Percentiles rank a stretch among this genome's conserved stretches.
phyloP scores from a whole-genome alignment of 1,284 basidiomycete genomes.

The Ceratobasidium sp. region DNA sequence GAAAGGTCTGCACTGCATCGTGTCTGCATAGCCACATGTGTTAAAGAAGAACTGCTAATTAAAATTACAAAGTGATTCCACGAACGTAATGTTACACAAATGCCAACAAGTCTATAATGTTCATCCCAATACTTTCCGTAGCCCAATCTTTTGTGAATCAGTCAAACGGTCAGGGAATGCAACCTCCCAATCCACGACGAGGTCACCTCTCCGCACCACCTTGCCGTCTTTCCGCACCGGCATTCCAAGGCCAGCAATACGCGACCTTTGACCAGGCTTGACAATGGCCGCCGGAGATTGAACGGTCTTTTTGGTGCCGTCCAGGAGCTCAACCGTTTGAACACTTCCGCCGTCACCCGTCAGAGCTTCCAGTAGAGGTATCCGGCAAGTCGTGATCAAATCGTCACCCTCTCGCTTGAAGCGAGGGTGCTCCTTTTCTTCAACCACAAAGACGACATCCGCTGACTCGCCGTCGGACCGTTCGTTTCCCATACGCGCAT shows the following conservation, averaged over 20 bases:
- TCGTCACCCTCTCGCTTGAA: conserved; percentile 87
- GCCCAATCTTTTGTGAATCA: conserved; percentile 77
- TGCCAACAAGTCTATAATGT: conserved; percentile 8
- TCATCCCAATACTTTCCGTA: conserved; percentile 74
- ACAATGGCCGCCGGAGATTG: conserved; percentile 71
- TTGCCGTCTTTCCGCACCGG: conserved; percentile 85
- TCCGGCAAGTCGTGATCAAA: conserved; percentile 67
- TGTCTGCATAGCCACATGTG: too few species aligned
- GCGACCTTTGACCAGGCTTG: conserved; percentile 80
- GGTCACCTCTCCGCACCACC: conserved; percentile 79
- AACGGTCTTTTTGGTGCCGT: conserved; percentile 80
- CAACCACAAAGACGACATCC: conserved; percentile 89
- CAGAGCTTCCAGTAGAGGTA: conserved; percentile 89
- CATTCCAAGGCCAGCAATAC: conserved; percentile 85
- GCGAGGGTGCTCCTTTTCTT: conserved; percentile 84
- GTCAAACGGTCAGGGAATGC: conserved; percentile 83
- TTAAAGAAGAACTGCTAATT: too few species aligned
- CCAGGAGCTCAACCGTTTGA: conserved; percentile 73
- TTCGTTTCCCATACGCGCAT: conserved; percentile 89
- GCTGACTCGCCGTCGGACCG: conserved; percentile 71
- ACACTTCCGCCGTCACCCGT: conserved; percentile 59
- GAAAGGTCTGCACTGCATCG: too few species aligned
- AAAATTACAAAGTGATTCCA: conserved; percentile 20
- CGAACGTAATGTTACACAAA: conserved; percentile 35
- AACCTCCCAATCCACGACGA: conserved; percentile 85